Evolutionary conservation across 371 early-diverging fungal genomes (phyloP), one percentile per base, ranked within the genome.

Genomic region (Mortierella sp.): DNA sequence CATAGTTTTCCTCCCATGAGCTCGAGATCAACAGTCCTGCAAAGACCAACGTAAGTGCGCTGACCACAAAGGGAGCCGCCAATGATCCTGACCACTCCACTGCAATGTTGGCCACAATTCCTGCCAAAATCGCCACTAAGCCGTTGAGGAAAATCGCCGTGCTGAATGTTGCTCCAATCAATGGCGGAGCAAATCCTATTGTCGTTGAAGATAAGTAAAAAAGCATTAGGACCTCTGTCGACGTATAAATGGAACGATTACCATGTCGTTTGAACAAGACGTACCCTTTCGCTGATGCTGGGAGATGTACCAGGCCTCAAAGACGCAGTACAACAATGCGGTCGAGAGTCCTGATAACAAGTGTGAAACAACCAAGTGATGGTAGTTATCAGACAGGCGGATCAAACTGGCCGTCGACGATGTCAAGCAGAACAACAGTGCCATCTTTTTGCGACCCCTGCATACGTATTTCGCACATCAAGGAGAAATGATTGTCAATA

Each of bases 291-390:
- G 87, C 47, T 89, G 88, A 84, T 96, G 95, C 73, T 95, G 95
- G 24, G 91, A 89, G 45, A 95, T 93, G 89, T 95, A 94, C 96
- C 96, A 96, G 13, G 95, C 91, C 84, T 96, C 96, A 89, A 96
- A 96, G 26, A 94, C 95, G 31, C 94, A 92, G 78, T 93, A 94
- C 26, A 95, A 84, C 28, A 96, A 84, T 0, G 95, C 94, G 0
- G 95, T 94, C 21, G 93, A 86, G 34, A 95, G 87, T 1, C 96
- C 96, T 21, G 94, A 93, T 13, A 94, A 75, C 24, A 96, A 45
- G 77, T 95, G 94, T 7, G 95, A 94, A 52, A 93, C 47, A 44
- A 94, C 77, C 63, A 96, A 84, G 9, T 94, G 83, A 9, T 83
- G 76, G 75, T 92, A 95, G 28, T 82, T 87, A 45, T 87, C 74